Evolutionary conservation across 257 asterid genomes (phyloP).

Genomic region (Gentiana dahurica): DNA sequence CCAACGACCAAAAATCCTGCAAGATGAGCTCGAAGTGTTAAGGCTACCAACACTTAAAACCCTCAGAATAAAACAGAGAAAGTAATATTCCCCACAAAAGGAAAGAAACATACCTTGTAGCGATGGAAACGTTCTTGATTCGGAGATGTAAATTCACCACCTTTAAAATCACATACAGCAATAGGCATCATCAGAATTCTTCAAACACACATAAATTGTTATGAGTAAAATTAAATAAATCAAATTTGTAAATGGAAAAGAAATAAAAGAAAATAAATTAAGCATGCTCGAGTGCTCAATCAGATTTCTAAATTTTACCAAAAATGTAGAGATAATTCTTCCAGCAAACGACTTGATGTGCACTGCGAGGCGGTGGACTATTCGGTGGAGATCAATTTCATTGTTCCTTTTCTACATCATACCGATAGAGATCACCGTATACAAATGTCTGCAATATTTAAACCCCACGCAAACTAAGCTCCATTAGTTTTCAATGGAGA

Average conservation of each 20-base stretch:
- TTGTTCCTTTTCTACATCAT: slow-evolving; percentile 83
- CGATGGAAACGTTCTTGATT: slow-evolving; percentile 99
- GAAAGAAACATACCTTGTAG: slow-evolving; percentile 56
- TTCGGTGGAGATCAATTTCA: slow-evolving; percentile 90
- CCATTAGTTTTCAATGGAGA: slow-evolving; percentile 3
- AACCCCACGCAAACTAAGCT: slow-evolving; percentile 6
- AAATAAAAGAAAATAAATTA: background rate
- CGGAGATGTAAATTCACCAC: slow-evolving; percentile 99
- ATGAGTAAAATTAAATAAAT: background rate
- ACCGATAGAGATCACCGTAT: slow-evolving; percentile 84
- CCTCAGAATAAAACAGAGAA: no score
- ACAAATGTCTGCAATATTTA: slow-evolving; percentile 71
- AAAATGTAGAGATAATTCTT: slow-evolving; percentile 78
- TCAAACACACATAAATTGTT: background rate
- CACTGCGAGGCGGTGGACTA: slow-evolving; percentile 97
- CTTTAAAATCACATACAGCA: slow-evolving; percentile 25
- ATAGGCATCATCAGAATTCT: background rate
- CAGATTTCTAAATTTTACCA: slow-evolving; percentile 34
- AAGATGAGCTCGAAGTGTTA: slow-evolving; percentile 14
- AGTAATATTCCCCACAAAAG: no score
- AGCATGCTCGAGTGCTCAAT: background rate
- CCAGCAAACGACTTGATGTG: slow-evolving; percentile 97
- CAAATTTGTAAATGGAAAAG: no score
- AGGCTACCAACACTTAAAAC: no score
- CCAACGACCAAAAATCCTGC: slow-evolving; percentile 94